These are phyloP conservation scores for Lentinula aciculospora DNA, from an alignment of 768 basidiomycete species.

Conservation along the genomic window DNA sequence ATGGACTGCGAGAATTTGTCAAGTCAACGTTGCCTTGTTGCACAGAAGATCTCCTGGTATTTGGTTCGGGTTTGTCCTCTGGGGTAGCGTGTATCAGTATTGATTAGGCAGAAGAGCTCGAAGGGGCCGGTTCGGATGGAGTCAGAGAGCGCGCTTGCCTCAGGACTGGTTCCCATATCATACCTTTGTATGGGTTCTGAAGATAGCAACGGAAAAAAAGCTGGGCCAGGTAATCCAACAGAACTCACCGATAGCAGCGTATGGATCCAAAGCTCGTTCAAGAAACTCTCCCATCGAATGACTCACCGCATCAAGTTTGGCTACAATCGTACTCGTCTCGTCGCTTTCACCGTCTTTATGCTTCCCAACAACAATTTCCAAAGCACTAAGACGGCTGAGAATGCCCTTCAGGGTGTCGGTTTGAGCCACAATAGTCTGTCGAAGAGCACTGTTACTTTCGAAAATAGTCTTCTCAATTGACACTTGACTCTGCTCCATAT, in stretches of 20 bases:
- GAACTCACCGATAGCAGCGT: neutral
- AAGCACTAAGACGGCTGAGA: neutral
- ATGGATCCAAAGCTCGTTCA: neutral
- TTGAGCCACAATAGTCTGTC: neutral
- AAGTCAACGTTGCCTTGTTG: no score
- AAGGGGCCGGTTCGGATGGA: neutral
- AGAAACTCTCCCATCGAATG: slow-evolving; percentile 2
- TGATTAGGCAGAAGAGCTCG: neutral
- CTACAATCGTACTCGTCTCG: neutral
- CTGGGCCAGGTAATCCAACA: no score
- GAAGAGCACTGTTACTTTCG: neutral
- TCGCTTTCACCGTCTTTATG: neutral
- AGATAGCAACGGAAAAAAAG: neutral
- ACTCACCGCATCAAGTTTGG: neutral
- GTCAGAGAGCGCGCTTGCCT: neutral
- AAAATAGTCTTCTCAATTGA: neutral
- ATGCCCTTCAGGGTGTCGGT: neutral
- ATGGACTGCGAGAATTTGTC: no score
- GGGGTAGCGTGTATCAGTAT: neutral
- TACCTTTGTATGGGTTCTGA: neutral
- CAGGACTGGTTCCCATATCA: neutral
- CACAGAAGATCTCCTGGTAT: neutral
- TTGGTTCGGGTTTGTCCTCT: neutral
- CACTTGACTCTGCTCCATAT: neutral
- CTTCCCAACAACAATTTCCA: neutral